Conservation (phyloP, 805 yeast genomes). For the Schwanniomyces occidentalis region DNA sequence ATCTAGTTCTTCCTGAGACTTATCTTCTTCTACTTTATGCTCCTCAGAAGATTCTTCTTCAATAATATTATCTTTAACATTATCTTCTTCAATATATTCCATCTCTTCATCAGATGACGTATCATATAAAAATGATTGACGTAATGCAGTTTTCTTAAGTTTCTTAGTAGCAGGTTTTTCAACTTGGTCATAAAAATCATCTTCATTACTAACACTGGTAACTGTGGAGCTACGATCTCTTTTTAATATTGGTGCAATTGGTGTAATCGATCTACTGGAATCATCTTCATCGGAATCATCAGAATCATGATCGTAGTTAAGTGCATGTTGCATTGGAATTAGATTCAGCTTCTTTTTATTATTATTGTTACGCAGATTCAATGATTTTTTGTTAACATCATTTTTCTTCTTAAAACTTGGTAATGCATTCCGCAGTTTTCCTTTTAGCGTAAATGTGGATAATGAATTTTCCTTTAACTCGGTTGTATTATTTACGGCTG, state of each 20-base stretch:
- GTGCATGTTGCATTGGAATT: constrained; percentile 56
- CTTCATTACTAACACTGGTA: constrained; percentile 22
- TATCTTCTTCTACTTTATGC: constrained; percentile 25
- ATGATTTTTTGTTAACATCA: constrained; percentile 10
- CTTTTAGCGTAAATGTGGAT: constrained; percentile 23
- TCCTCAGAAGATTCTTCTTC: constrained; percentile 20
- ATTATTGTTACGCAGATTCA: constrained; percentile 7
- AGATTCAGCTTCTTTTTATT: constrained; percentile 33
- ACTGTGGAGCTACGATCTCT: constrained; percentile 29
- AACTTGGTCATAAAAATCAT: constrained; percentile 10
- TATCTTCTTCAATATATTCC: constrained; percentile 20
- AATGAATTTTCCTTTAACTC: constrained; percentile 24
- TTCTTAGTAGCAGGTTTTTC: constrained; percentile 19
- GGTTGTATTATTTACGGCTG: constrained; percentile 11
- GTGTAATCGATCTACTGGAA: constrained; percentile 38
- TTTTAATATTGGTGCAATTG: constrained; percentile 26
- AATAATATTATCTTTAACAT: neutral
- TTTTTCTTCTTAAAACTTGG: constrained; percentile 39
- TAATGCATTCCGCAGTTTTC: constrained; percentile 17
- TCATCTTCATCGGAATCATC: constrained; percentile 40
- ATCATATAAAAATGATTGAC: constrained; percentile 33
- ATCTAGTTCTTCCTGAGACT: constrained; percentile 23
- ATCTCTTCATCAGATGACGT: constrained; percentile 34
- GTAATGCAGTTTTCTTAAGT: constrained; percentile 23
- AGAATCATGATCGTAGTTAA: constrained; percentile 41